Conservation (phyloP, 2,329 filamentous ascomycete genomes). For the Botrytis elliptica region DNA sequence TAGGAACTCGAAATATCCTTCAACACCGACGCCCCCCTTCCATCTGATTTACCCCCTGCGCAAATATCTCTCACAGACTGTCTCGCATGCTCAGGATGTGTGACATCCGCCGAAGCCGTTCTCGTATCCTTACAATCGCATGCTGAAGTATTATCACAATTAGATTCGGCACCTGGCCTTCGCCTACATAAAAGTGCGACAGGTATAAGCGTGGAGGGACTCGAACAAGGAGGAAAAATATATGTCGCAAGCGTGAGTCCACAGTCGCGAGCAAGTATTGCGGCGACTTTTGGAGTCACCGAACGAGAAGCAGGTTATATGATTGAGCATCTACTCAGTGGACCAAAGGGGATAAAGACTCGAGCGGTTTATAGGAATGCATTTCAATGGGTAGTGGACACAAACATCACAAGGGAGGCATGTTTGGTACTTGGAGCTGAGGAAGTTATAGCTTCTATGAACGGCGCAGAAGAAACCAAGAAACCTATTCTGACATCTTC, state of each 20-base stretch:
- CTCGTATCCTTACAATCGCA: conserved; percentile 93
- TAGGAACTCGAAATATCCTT: conserved; percentile 79
- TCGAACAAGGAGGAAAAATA: conserved; percentile 64
- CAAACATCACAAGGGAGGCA: conserved; percentile 77
- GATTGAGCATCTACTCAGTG: conserved; percentile 76
- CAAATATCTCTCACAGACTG: conserved; percentile 97
- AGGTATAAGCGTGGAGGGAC: conserved; percentile 47
- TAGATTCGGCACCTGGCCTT: conserved; percentile 64
- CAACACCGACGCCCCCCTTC: conserved; percentile 69
- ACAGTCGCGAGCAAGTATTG: conserved; percentile 84
- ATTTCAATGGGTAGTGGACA: conserved; percentile 90
- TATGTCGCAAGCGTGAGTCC: conserved; percentile 93
- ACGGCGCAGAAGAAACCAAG: conserved; percentile 31
- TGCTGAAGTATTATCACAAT: conserved; percentile 78
- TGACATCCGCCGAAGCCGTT: conserved; percentile 96
- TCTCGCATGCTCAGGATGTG: conserved; percentile 94
- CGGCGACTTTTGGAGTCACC: conserved; percentile 75
- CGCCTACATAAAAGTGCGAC: conserved; percentile 31
- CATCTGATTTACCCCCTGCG: conserved; percentile 64
- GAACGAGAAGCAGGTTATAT: conserved; percentile 75
- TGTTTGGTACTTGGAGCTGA: conserved; percentile 78
- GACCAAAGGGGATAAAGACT: conserved; percentile 63
- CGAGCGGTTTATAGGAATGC: conserved; percentile 72
- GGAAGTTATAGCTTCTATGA: conserved; percentile 56
- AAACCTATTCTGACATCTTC: conserved; percentile 79